Evolutionary conservation across 2,329 filamentous ascomycete genomes (phyloP), one percentile per base, ranked within the genome.

Genomic region (Cordyceps cateniannulata): DNA sequence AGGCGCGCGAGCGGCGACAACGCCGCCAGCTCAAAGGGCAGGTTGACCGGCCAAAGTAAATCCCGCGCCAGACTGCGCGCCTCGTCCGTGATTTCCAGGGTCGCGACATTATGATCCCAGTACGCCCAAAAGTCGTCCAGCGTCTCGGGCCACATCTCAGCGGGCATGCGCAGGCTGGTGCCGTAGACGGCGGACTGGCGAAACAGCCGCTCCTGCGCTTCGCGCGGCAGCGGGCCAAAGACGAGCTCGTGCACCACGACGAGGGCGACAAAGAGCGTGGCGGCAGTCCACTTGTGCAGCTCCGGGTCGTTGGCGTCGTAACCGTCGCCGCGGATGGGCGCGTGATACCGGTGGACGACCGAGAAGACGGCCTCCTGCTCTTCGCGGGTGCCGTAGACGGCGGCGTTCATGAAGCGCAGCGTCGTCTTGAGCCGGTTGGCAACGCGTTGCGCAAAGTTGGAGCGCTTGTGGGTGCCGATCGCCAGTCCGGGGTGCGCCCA

Each of bases 281-380:
- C 71, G 0, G 74, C 73, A 14, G 76, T 73, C 75, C 73, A 76
- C 50, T 73, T 69, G 62, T 76, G 75, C 10, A 76, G 69, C 32
- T 67, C 63, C 5, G 72, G 69, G 60, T 76, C 73, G 54, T 75
- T 68, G 52, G 74, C 74, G 35, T 67, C 66, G 63, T 75, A 75
- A 10, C 63, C 64, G 24, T 65, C 63, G 2, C 73, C 73, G n/a
- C 67, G 68, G 29, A 76, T 70, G 3, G 64, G 45, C 6, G 66
- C 62, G 62, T 76, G 73, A 10, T 71, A 72, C 14, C 65, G 64
- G 61, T 76, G 71, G 8, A 75, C 70, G 63, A 75, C 69, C 52
- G 71, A 66, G 59, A 74, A 70, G 50, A 76, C 68, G n/a, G 67
- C 63, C 27, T 66, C 64, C 56, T 72, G 73, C 45, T 77, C 72